Evolutionary conservation across 352 stramenopile genomes (phyloP).

Genomic region (Phytophthora colocasiae): DNA sequence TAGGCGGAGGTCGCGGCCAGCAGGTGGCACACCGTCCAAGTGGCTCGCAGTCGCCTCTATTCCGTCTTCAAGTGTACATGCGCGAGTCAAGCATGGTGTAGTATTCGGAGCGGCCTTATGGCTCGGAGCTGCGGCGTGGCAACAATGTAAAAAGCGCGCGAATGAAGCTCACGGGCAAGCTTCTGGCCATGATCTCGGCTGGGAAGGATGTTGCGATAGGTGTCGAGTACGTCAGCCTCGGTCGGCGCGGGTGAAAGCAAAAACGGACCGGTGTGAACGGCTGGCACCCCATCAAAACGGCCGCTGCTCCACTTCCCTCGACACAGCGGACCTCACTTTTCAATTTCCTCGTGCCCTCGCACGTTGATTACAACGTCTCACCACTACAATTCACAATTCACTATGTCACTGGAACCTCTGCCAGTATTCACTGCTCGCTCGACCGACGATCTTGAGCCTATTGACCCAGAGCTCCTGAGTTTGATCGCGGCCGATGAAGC

Average conservation of each 20-base stretch:
- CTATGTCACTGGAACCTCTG: constrained; percentile 44
- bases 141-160: constrained; percentile 34
- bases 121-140: constrained; percentile 3
- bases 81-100: constrained; percentile 15
- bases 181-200: constrained; percentile 25
- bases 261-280: constrained; percentile 9
- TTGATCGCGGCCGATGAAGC: constrained; percentile 40
- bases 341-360: constrained; percentile 40
- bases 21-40: constrained; percentile 23
- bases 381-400: constrained; percentile 3
- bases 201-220: constrained; percentile 39
- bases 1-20: neutral
- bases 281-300: constrained; percentile 27
- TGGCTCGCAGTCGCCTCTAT: constrained; percentile 21
- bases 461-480: constrained; percentile 43
- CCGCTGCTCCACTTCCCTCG: neutral
- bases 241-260: constrained; percentile 11
- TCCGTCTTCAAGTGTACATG: constrained; percentile 29
- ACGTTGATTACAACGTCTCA: constrained; percentile 33
- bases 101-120: constrained; percentile 33
- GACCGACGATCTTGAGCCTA: constrained; percentile 38
- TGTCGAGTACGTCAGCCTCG: constrained; percentile 29
- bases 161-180: constrained; percentile 15
- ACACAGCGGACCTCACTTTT: constrained; percentile 25
- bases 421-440: constrained; percentile 36